Evolutionary conservation across 257 asterid species (phyloP), one percentile per base, ranked within the genome.

Genomic region (Ilex aquifolium): DNA sequence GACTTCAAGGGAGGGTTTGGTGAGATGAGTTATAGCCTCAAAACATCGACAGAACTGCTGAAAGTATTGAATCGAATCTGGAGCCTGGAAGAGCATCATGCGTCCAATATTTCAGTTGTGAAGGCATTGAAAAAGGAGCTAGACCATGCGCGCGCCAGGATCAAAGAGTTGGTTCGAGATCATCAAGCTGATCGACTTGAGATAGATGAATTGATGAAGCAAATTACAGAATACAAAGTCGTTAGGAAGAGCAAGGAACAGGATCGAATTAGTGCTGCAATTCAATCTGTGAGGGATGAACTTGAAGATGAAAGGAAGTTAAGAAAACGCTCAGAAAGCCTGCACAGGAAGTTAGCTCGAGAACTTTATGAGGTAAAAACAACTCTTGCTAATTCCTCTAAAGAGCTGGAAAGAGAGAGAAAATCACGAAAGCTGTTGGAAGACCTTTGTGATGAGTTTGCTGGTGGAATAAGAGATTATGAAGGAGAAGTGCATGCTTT

Each of bases 21-120:
- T 17, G 95, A 78, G 57, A 62, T 85, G 2, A 70, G 78, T 51
- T 82, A 83, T 60, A 75, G 85, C 77, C 76, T 91, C 32, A 79
- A 84, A 74, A 91, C 98, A 58, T 91, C 98, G 11, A 88, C 96
- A 0, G 95, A 89, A 64, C 85, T 92, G 10, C 89, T 89, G 31
- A 89, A 87, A 76, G 97, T 92, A 16, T 66, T 92, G 68, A 89
- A 92, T 31, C 90, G 97, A 29, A 92, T 92, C 21, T 92, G 99
- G 97, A 74, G 81, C 74, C 85, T 92, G 31, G 99, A 92, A 87
- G 99, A 89, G 79, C 97, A 92, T 65, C 99, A 92, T n/a, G 73
- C 77, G 2, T 74, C 99, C 44, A 85, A 82, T 72, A 77, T 82
- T 59, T 65, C 91, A 44, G 86, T 89, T 4, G 78, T 89, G 71